Conservation (phyloP, 176 grass and related monocot genomes). For the Sorghum bicolor region DNA sequence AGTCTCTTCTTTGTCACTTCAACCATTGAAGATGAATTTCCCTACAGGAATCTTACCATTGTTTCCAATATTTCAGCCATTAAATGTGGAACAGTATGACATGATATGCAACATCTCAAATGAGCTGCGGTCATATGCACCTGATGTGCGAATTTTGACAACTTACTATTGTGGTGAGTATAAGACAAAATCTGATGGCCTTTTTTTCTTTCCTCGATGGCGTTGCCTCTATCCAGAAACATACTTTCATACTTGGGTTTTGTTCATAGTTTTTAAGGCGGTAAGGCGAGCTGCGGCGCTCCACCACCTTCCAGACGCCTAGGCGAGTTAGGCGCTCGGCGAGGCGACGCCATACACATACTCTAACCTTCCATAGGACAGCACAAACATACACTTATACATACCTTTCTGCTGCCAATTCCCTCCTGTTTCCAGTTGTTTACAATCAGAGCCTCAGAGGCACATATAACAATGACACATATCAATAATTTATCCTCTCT, state of each 20-base stretch:
- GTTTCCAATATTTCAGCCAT: constrained; percentile 65
- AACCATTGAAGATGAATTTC: constrained; percentile 3
- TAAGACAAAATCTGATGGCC: not conserved
- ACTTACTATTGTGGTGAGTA: constrained; percentile 93
- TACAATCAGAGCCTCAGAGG: too few relatives aligned
- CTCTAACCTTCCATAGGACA: too few relatives aligned
- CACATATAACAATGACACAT: too few relatives aligned
- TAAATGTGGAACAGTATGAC: constrained; percentile 89
- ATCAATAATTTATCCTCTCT: too few relatives aligned
- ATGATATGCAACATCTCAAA: constrained; percentile 80
- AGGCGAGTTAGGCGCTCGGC: too few relatives aligned
- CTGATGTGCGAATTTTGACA: constrained; percentile 82
- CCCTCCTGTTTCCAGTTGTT: too few relatives aligned
- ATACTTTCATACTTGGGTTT: constrained; percentile 2
- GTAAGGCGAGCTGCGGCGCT: too few relatives aligned
- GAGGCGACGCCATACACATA: too few relatives aligned
- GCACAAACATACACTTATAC: too few relatives aligned
- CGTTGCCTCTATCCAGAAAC: not conserved
- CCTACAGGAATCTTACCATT: constrained; percentile 23
- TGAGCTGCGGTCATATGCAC: constrained; percentile 79
- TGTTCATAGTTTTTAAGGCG: too few relatives aligned
- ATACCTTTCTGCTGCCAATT: too few relatives aligned
- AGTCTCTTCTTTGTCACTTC: constrained; percentile 9
- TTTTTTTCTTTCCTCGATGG: not conserved
- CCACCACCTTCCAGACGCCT: too few relatives aligned